Base-by-base conservation (phyloP, 2,329 filamentous ascomycete species). In the Cordyceps cateniannulata region DNA sequence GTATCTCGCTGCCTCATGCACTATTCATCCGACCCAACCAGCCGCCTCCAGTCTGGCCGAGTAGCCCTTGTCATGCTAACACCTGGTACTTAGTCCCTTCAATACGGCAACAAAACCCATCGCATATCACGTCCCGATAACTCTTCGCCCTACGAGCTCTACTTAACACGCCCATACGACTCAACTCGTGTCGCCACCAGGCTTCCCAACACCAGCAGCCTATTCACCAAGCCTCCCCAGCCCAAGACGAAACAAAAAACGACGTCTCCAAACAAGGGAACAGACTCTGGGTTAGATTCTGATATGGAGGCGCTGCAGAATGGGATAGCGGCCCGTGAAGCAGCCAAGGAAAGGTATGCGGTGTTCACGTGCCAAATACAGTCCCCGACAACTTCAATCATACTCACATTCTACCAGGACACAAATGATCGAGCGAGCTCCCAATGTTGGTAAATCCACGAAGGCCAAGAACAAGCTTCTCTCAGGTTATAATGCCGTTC, bases 91-190 rank as follows among this genome's bases (percentile, higher is more conserved):
- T 65, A 86, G 84, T 79, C 77, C 22, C 76, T 87, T 50, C 73
- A 78, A 47, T 86, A 82, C 66, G 83, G 81, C 65, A 75, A 76
- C 22, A 77, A 76, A 63, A 78, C 77, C 32, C 77, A 84, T 66
- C 72, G 72, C 50, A 76, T 85, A 62, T 69, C 75, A 58, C 75
- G 72, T 58, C 75, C 75, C 18, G 64, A 75, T 55, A 76, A 81
- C 58, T 74, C 78, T 18, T 76, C 77, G 58, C 74, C 79, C 32
- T 81, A 81, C 72, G 84, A 87, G 60, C 72, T 87, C 27, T 87
- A 81, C 69, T 75, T 81, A 45, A 80, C 81, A 50, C 76, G 80
- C 63, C 77, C 80, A n/a, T 76, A 77, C 65, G 76, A 80, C 59
- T 75, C 78, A 3, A 73, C 75, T 20, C 73, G 73, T 65, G 74